Conservation (phyloP, 73 alveolate genomes). For the Tetrahymena elliotti region DNA sequence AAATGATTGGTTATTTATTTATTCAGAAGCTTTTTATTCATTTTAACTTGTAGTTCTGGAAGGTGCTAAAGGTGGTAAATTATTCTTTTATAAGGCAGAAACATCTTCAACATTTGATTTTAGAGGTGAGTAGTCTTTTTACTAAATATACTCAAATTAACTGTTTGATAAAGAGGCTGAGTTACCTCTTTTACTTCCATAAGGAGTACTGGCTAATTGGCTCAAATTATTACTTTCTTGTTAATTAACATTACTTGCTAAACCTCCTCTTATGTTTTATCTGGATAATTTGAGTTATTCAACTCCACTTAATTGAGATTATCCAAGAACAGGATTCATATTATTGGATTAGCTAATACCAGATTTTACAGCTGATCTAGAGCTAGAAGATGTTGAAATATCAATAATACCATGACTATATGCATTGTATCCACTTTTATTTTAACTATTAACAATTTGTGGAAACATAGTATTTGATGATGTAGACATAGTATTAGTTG, state of each 20-base stretch:
- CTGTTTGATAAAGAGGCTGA: not conserved
- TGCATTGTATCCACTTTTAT: not conserved
- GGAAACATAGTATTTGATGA: not conserved
- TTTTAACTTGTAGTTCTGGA: not conserved
- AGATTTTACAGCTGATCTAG: not conserved
- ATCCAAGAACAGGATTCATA: not conserved
- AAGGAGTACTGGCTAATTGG: not conserved
- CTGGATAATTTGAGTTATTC: not conserved
- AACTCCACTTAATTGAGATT: not conserved
- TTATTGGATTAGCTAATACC: not conserved
- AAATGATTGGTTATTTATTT: not conserved
- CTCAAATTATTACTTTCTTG: not conserved
- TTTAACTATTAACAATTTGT: not conserved
- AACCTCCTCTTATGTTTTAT: not conserved
- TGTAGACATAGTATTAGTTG: not conserved
- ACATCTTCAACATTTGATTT: not conserved
- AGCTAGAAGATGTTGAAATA: not conserved
- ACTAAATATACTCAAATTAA: not conserved
- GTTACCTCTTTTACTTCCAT: not conserved
- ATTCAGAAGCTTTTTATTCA: not conserved
- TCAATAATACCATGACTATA: not conserved
- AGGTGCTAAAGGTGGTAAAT: not conserved
- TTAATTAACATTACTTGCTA: not conserved
- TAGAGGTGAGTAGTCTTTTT: not conserved
- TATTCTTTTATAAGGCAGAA: not conserved